Evolutionary conservation across 331 rosid genomes (phyloP).

Genomic region (Quercus phellos): DNA sequence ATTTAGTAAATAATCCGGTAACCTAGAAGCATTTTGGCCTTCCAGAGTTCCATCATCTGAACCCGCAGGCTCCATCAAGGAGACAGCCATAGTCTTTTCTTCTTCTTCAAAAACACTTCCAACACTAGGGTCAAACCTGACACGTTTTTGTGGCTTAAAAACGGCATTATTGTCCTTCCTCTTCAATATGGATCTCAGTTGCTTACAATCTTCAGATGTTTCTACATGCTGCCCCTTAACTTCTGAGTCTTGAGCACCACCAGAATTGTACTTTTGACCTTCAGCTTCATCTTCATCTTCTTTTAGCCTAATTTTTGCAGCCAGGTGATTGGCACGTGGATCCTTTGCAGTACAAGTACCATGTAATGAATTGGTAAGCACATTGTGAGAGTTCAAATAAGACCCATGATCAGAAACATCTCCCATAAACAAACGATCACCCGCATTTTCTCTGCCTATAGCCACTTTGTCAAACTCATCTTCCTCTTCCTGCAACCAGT

Average conservation of each 20-base stretch:
- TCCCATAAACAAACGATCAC: slow-evolving; percentile 23
- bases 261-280: neutral
- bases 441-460: slow-evolving; percentile 12
- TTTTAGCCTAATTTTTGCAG: slow-evolving; percentile 27
- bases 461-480: slow-evolving; percentile 41
- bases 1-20: slow-evolving; percentile 32
- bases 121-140: slow-evolving; percentile 26
- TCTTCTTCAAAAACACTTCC: slow-evolving; percentile 2
- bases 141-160: slow-evolving; percentile 23
- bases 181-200: slow-evolving; percentile 28
- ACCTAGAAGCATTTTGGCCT: neutral
- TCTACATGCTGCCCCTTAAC: neutral
- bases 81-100: neutral
- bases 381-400: slow-evolving; percentile 29
- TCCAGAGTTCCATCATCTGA: neutral
- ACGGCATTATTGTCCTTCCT: slow-evolving; percentile 13
- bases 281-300: slow-evolving; percentile 31
- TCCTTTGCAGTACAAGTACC: slow-evolving; percentile 8
- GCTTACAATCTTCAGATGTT: slow-evolving; percentile 6
- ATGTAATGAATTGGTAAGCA: slow-evolving; percentile 2
- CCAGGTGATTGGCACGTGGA: slow-evolving; percentile 17
- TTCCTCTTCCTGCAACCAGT: slow-evolving; percentile 30
- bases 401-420: slow-evolving; percentile 16
- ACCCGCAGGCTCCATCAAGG: slow-evolving; percentile 2
- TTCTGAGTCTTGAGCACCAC: neutral